A percentile compares a stretch with the other conserved stretches of the same genome.
phyloP scores from a whole-genome alignment of 768 basidiomycete genomes.

The Amyloporia xantha region DNA sequence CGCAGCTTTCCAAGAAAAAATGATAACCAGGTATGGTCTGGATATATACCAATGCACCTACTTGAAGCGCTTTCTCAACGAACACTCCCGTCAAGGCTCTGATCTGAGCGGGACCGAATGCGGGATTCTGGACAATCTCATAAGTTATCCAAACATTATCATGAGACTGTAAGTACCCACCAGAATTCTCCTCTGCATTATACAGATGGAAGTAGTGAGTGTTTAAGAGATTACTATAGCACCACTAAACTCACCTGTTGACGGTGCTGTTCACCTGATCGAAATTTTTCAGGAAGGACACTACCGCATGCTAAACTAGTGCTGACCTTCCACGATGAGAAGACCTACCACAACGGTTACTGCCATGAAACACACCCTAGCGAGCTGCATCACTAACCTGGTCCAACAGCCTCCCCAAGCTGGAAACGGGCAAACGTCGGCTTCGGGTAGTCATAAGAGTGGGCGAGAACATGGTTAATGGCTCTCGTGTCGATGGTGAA shows the following conservation, averaged over 20 bases:
- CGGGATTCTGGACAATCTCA: conserved; percentile 44
- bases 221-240: no score
- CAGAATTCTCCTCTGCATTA: conserved; percentile 21
- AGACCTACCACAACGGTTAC: conserved; percentile 36
- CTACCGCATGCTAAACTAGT: background rate
- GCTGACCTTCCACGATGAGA: conserved; percentile 34
- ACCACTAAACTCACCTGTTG: conserved; percentile 8
- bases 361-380: background rate
- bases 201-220: no score
- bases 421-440: conserved; percentile 31
- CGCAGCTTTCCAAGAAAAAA: conserved; percentile 11
- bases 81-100: conserved; percentile 52
- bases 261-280: conserved; percentile 28
- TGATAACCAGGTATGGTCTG: no score
- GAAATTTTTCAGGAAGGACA: background rate
- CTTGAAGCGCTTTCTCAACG: conserved; percentile 46
- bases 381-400: no score
- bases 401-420: conserved; percentile 36
- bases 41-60: no score
- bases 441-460: conserved; percentile 53
- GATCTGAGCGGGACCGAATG: conserved; percentile 56
- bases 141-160: no score
- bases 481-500: conserved; percentile 48
- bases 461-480: conserved; percentile 56
- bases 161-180: no score